A percentile compares a stretch with the other conserved stretches of the same genome.
Evolutionary conservation across 305 asterid genomes (phyloP).

Genomic region (Ajuga reptans): DNA sequence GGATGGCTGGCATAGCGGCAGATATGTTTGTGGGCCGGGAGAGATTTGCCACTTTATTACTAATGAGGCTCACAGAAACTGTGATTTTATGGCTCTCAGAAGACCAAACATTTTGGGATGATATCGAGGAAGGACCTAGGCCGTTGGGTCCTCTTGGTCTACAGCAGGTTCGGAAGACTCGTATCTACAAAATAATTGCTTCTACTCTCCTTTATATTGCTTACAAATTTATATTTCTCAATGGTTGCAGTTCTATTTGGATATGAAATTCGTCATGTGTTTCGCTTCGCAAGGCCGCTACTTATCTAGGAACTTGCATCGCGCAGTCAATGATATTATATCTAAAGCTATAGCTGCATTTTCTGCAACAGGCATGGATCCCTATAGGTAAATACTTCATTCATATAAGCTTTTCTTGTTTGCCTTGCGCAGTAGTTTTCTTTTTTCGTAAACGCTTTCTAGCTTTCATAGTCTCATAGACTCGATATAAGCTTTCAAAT

Average conservation of each 20-base stretch:
- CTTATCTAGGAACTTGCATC: slow-evolving; percentile 85
- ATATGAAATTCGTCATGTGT: slow-evolving; percentile 90
- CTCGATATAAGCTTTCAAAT: slow-evolving; percentile 2
- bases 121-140: slow-evolving; percentile 81
- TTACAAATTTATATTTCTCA: slow-evolving; percentile 16
- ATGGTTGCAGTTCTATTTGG: slow-evolving; percentile 82
- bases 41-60: slow-evolving; percentile 73
- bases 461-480: not conserved
- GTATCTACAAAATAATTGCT: slow-evolving; percentile 13
- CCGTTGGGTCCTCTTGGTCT: slow-evolving; percentile 84
- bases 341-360: slow-evolving; percentile 69
- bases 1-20: slow-evolving; percentile 75
- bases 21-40: slow-evolving; percentile 97
- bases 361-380: slow-evolving; percentile 85
- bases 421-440: slow-evolving; percentile 6
- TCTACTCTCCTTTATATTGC: slow-evolving; percentile 10
- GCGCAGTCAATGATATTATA: slow-evolving; percentile 74
- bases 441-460: slow-evolving; percentile 1
- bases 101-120: slow-evolving; percentile 97
- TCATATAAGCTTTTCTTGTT: slow-evolving; percentile 2
- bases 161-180: slow-evolving; percentile 63
- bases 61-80: slow-evolving; percentile 97
- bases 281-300: slow-evolving; percentile 95
- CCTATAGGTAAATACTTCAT: slow-evolving; percentile 52
- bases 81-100: slow-evolving; percentile 93